Evolutionary conservation across 257 asterid genomes (phyloP).

Genomic region (Solanum sparsipilum): DNA sequence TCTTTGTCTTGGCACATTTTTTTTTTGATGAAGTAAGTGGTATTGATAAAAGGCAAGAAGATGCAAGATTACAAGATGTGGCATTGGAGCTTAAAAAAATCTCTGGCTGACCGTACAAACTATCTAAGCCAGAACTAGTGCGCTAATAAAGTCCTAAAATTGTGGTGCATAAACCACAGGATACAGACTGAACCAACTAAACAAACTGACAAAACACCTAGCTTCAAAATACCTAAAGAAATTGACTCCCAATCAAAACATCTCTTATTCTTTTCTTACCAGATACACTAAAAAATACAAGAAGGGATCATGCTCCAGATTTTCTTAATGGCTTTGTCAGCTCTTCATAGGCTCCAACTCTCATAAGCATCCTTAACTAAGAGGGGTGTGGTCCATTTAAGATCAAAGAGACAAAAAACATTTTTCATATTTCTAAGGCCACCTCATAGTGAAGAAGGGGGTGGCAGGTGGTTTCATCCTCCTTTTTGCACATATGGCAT

Average conservation of each 20-base stretch:
- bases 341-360: too few species aligned
- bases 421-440: too few species aligned
- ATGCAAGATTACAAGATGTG: not conserved
- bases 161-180: not conserved
- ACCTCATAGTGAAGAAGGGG: too few species aligned
- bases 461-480: not conserved
- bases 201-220: not conserved
- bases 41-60: not conserved
- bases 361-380: too few species aligned
- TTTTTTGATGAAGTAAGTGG: not conserved
- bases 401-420: too few species aligned
- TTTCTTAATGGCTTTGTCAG: not conserved
- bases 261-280: not conserved
- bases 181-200: not conserved
- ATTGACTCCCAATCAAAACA: not conserved
- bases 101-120: not conserved
- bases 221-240: not conserved
- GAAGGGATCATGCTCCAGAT: not conserved
- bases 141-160: not conserved
- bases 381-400: too few species aligned
- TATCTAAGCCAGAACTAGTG: not conserved
- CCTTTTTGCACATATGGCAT: not conserved
- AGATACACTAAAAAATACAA: not conserved
- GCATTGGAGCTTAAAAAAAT: not conserved
- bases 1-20: not conserved